phyloP scores from a whole-genome alignment of 1,139 yeast species.

The Magnusiomyces suaveolens region DNA sequence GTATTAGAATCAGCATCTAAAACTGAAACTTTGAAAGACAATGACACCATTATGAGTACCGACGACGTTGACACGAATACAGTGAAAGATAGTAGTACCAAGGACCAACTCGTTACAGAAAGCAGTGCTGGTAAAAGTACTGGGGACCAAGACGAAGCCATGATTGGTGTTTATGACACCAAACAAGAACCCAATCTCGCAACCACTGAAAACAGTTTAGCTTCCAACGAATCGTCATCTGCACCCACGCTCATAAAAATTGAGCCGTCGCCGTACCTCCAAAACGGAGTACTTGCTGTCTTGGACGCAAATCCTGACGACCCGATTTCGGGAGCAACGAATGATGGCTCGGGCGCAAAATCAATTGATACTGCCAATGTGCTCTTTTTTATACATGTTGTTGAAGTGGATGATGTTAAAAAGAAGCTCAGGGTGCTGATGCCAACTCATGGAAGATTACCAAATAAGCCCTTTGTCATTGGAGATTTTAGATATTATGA shows the following conservation, averaged over 20 bases:
- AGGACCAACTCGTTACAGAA: too few species aligned
- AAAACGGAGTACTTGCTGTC: conserved; percentile 65
- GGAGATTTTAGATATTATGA: conserved; percentile 67
- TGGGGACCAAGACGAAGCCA: background rate
- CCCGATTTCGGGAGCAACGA: conserved; percentile 33
- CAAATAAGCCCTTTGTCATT: conserved; percentile 54
- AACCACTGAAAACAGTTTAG: too few species aligned
- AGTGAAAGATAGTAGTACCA: too few species aligned
- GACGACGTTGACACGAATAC: too few species aligned
- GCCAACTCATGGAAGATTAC: conserved; percentile 83
- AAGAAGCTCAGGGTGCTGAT: conserved; percentile 62
- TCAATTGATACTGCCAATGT: conserved; percentile 51
- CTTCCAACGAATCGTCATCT: background rate
- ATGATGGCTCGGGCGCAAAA: too few species aligned
- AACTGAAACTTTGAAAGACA: background rate
- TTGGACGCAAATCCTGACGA: conserved; percentile 49
- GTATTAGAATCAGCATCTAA: background rate
- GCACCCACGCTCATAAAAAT: background rate
- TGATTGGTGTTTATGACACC: background rate
- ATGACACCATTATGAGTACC: background rate
- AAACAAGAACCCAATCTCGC: too few species aligned
- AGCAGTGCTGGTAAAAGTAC: too few species aligned
- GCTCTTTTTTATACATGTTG: conserved; percentile 51
- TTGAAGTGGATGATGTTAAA: conserved; percentile 60
- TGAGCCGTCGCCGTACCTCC: conserved; percentile 47